phyloP scores from a whole-genome alignment of 176 grass and related monocot genomes.

The Microstegium vimineum region DNA sequence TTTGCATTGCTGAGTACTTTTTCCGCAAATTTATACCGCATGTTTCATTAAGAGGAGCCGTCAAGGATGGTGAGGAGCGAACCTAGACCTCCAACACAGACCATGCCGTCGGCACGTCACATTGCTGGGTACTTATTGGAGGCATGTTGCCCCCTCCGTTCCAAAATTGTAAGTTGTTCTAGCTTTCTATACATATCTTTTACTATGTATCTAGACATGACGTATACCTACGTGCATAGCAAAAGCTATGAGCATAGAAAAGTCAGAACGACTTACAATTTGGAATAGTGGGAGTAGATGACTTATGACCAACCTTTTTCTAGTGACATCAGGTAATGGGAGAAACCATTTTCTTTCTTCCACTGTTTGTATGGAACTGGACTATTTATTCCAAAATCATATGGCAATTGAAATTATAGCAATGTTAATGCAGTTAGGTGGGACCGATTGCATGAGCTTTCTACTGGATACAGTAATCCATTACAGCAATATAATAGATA shows the following conservation, averaged over 20 bases:
- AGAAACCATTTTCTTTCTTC: not conserved
- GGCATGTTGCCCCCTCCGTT: not conserved
- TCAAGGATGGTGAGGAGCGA: not conserved
- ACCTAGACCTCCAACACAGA: not conserved
- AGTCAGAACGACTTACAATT: not conserved
- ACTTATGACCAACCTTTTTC: not conserved
- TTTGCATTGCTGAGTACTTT: not conserved
- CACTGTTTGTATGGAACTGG: not conserved
- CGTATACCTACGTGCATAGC: not conserved
- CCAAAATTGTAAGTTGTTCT: not conserved
- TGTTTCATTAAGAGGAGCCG: not conserved
- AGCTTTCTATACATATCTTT: no score
- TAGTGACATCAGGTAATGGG: not conserved
- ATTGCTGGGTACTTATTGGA: not conserved
- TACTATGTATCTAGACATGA: no score
- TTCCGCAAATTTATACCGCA: not conserved
- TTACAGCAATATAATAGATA: not conserved
- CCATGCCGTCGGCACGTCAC: not conserved
- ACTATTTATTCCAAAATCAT: not conserved
- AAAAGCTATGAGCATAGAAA: not conserved
- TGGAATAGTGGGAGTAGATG: not conserved
- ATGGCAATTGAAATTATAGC: not conserved
- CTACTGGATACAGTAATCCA: not conserved
- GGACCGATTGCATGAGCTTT: not conserved
- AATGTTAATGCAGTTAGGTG: not conserved